These are phyloP conservation scores for Aspergillus brunneoviolaceus DNA, from an alignment of 2,329 filamentous ascomycete genomes.

Conservation along the genomic window DNA sequence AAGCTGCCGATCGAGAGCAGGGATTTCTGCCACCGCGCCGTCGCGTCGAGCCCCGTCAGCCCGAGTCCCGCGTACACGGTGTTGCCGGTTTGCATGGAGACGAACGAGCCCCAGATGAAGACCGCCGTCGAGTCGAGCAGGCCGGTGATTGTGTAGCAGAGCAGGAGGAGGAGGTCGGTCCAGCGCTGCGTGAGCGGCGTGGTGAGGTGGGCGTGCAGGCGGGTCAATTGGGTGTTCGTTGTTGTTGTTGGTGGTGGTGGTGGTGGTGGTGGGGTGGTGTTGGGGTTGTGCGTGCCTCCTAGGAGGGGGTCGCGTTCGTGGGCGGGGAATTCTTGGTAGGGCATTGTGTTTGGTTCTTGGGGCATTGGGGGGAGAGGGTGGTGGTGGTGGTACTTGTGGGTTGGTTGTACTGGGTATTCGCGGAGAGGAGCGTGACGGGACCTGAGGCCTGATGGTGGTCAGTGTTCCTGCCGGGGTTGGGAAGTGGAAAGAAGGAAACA, in stretches of 20 bases:
- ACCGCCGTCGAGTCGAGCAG: conserved; percentile 74
- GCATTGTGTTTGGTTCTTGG: not conserved
- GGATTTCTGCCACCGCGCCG: conserved; percentile 67
- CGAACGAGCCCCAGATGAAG: conserved; percentile 75
- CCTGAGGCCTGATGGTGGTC: not conserved
- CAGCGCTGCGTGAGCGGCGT: conserved; percentile 59
- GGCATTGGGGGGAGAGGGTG: too few species aligned
- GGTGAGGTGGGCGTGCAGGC: conserved; percentile 12
- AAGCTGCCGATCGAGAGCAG: conserved; percentile 69
- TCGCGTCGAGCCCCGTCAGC: conserved; percentile 55
- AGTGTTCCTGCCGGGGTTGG: not conserved
- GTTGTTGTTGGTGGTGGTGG: too few species aligned
- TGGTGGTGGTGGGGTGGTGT: not conserved
- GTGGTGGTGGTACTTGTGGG: too few species aligned
- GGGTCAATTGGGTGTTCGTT: not conserved
- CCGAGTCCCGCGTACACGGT: conserved; percentile 77
- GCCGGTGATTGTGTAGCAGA: conserved; percentile 75
- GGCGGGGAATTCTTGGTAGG: conserved; percentile 3
- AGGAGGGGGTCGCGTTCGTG: conserved; percentile 8
- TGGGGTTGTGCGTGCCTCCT: conserved; percentile 1
- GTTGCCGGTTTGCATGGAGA: conserved; percentile 85
- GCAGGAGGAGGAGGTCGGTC: conserved; percentile 67
- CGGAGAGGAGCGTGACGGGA: not conserved
- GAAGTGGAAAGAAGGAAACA: too few species aligned
- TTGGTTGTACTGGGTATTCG: too few species aligned